Base-by-base conservation (phyloP, 202 grass and related monocot species). In the Miscanthus sacchariflorus region DNA sequence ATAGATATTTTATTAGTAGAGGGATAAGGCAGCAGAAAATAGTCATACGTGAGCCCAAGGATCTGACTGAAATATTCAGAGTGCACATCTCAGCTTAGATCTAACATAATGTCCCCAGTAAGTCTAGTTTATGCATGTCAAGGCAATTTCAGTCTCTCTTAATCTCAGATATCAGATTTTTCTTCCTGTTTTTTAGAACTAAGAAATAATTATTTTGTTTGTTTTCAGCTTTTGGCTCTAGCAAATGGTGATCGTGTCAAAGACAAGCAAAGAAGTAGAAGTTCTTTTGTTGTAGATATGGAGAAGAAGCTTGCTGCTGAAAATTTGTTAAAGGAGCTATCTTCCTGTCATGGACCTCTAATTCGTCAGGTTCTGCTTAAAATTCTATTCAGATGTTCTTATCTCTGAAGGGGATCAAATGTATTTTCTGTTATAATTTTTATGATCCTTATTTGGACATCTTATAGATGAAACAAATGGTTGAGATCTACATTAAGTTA, bases 241-340 rank as follows among this genome's bases (percentile, higher is more conserved):
- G 90, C 96, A 93, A 98, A 98, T 89, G 96, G 96, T 63, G 96
- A 98, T 81, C 89, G 96, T 71, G 96, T 98, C 73, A 98, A 98
- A 94, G 96, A 98, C 90, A 98, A 89, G 86, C 96, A 95, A 91
- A 86, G 92, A 74, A 98, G 92, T 87, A 89, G 93, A 86, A 94
- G 91, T 81, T 98, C 96, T 80, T 98, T 98, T 85, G 64, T 98
- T 90, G 96, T 98, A 70, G 96, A 98, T 86, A 94, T 92, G 89
- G 96, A 98, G 33, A 98, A 98, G 87, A 98, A 98, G 81, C 88
- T 91, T 42, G 93, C 96, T 93, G 93, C 96, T 66, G 96, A 98
- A 82, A 98, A 98, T 91, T 71, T 98, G 72, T 91, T 98, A 33
- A 95, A 91, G 82, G 93, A 95, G 77, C 85, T 98, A 85, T 90